Conservation (phyloP, 805 yeast species). For the Cyberlindnera bimundalis region DNA sequence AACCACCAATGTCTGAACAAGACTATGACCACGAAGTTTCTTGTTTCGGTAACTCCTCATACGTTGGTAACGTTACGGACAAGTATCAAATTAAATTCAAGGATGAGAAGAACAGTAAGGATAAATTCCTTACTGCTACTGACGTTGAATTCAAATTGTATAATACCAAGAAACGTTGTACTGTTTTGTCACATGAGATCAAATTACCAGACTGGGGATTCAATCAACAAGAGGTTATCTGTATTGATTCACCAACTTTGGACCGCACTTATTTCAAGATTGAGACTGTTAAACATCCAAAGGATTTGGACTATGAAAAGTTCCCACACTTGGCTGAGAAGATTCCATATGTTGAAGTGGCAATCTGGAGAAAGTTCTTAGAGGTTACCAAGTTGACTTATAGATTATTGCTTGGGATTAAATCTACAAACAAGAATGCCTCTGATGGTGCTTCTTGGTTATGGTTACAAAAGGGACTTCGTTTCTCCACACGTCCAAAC, state of each 20-base stretch:
- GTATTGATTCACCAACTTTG: conserved; percentile 69
- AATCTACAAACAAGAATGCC: conserved; percentile 27
- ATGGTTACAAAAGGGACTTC: conserved; percentile 52
- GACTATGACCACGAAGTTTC: conserved; percentile 87
- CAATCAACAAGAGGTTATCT: conserved; percentile 83
- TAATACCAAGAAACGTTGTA: conserved; percentile 67
- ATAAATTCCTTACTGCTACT: conserved; percentile 33
- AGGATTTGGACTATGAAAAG: conserved; percentile 22
- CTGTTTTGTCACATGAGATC: conserved; percentile 66
- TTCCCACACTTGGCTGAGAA: conserved; percentile 12
- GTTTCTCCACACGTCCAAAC: conserved; percentile 46
- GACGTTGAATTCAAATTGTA: conserved; percentile 68
- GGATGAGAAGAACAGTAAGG: conserved; percentile 27
- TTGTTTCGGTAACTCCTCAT: conserved; percentile 60
- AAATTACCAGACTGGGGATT: conserved; percentile 83
- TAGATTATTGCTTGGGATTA: conserved; percentile 18
- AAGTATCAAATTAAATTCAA: conserved; percentile 60
- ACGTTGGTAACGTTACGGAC: conserved; percentile 65
- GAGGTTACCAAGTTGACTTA: conserved; percentile 22
- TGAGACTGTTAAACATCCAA: conserved; percentile 49
- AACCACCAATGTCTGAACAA: conserved; percentile 88
- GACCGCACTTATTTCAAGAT: conserved; percentile 71
- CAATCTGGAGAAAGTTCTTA: conserved; percentile 19
- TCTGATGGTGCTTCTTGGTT: conserved; percentile 63
- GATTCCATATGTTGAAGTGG: conserved; percentile 2